phyloP scores from a whole-genome alignment of 1,284 basidiomycete species.

The Meripilus lineatus region DNA sequence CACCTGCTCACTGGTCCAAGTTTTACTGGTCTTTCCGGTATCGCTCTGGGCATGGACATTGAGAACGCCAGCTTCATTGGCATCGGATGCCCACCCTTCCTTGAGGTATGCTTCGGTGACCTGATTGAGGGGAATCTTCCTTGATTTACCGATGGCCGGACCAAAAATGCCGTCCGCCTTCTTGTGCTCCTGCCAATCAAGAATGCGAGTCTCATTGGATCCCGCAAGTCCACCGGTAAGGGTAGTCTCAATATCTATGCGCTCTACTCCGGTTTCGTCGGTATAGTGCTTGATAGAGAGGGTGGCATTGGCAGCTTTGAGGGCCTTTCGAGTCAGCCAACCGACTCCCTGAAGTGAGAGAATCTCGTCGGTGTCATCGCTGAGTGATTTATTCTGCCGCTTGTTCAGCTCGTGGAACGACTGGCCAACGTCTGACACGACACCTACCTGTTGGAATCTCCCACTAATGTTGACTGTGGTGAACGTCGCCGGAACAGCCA shows the following conservation, averaged over 20 bases:
- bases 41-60: conserved; percentile 31
- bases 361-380: conserved; percentile 51
- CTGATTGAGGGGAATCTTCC: conserved; percentile 28
- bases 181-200: conserved; percentile 46
- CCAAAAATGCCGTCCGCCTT: conserved; percentile 55
- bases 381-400: conserved; percentile 58
- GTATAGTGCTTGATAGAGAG: conserved; percentile 57
- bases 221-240: conserved; percentile 54
- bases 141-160: conserved; percentile 44
- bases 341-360: conserved; percentile 58
- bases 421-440: no score
- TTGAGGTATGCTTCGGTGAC: conserved; percentile 31
- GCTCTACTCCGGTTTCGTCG: conserved; percentile 49
- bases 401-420: no score
- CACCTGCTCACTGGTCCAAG: conserved; percentile 36
- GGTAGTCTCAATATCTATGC: conserved; percentile 59
- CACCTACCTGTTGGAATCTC: conserved; percentile 38
- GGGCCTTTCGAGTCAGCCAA: conserved; percentile 56
- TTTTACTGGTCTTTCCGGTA: conserved; percentile 31
- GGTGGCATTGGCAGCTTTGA: conserved; percentile 46
- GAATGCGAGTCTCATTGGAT: conserved; percentile 45
- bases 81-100: conserved; percentile 33
- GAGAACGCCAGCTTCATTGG: conserved; percentile 28
- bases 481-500: conserved; percentile 49
- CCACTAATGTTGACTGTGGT: conserved; percentile 44